phyloP scores from a whole-genome alignment of 768 basidiomycete species.

The Auriscalpium vulgare region DNA sequence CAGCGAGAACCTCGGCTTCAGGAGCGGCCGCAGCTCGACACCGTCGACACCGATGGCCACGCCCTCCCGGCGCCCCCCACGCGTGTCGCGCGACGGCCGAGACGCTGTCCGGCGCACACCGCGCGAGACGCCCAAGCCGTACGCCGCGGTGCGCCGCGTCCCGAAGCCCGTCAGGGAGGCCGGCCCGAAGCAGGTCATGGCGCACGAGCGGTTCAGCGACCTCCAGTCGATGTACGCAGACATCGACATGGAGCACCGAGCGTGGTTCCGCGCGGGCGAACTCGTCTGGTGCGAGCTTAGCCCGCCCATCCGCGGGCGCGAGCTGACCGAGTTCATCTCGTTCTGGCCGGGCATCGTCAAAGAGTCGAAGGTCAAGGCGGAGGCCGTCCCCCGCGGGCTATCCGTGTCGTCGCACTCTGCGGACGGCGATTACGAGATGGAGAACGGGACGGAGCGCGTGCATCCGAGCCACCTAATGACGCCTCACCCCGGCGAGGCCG shows the following conservation, averaged over 20 bases:
- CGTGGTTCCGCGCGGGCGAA: slow-evolving; percentile 64
- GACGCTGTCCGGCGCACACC: background rate
- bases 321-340: slow-evolving; percentile 33
- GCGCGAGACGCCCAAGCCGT: slow-evolving; percentile 22
- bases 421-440: slow-evolving; percentile 17
- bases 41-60: background rate
- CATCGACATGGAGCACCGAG: slow-evolving; percentile 36
- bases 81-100: background rate
- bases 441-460: slow-evolving; percentile 6
- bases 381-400: slow-evolving; percentile 26
- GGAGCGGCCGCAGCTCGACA: slow-evolving; percentile 14
- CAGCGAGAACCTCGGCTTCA: slow-evolving; percentile 49
- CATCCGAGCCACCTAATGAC: background rate
- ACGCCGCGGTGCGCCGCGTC: slow-evolving; percentile 32
- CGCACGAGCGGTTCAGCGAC: slow-evolving; percentile 57
- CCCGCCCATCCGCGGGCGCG: slow-evolving; percentile 38
- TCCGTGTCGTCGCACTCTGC: slow-evolving; percentile 10
- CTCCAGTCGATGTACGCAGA: slow-evolving; percentile 47
- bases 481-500: background rate
- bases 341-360: slow-evolving; percentile 74
- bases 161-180: slow-evolving; percentile 27
- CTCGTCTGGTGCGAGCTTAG: slow-evolving; percentile 61
- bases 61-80: background rate
- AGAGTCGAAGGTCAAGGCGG: slow-evolving; percentile 42
- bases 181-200: slow-evolving; percentile 40